Percentiles rank a stretch among this genome's conserved stretches.
These are phyloP conservation scores for Aspergillus carbonarius DNA, from an alignment of 2,329 filamentous ascomycete genomes.

Conservation along the genomic window DNA sequence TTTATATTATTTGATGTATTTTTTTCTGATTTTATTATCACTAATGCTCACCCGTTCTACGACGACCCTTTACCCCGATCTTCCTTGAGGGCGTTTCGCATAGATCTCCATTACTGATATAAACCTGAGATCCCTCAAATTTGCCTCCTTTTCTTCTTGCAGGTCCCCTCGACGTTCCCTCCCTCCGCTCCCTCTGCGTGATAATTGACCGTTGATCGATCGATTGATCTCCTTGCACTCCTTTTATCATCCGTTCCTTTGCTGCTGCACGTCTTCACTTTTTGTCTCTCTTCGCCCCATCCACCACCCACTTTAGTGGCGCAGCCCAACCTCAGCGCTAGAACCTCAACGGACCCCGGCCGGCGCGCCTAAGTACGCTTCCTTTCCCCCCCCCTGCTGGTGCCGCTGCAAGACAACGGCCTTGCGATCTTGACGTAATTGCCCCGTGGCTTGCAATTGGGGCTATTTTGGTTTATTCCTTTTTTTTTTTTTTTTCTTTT, in stretches of 20 bases:
- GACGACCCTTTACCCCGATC: conserved; percentile 8
- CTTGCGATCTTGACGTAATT: conserved; percentile 25
- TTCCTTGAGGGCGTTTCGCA: conserved; percentile 12
- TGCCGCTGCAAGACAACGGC: conserved; percentile 21
- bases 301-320: conserved; percentile 16
- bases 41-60: conserved; percentile 7
- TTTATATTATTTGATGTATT: conserved; percentile 10
- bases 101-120: conserved; percentile 14
- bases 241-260: conserved; percentile 9
- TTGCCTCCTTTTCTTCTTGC: not conserved
- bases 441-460: conserved; percentile 18
- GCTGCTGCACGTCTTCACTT: not conserved
- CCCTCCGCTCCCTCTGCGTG: not conserved
- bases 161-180: not conserved
- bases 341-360: conserved; percentile 16
- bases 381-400: conserved; percentile 13
- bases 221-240: conserved; percentile 8
- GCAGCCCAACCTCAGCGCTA: conserved; percentile 20
- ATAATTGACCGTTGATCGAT: conserved; percentile 15
- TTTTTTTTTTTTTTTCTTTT: conserved; percentile 13
- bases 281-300: conserved; percentile 11
- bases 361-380: conserved; percentile 16
- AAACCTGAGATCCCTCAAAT: conserved; percentile 12
- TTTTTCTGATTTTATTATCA: conserved; percentile 9
- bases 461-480: conserved; percentile 20